Percentiles rank a stretch among this genome's conserved stretches.
These are phyloP conservation scores for Panicum miliaceum DNA, from an alignment of 176 grass and related monocot genomes.

Conservation along the genomic window DNA sequence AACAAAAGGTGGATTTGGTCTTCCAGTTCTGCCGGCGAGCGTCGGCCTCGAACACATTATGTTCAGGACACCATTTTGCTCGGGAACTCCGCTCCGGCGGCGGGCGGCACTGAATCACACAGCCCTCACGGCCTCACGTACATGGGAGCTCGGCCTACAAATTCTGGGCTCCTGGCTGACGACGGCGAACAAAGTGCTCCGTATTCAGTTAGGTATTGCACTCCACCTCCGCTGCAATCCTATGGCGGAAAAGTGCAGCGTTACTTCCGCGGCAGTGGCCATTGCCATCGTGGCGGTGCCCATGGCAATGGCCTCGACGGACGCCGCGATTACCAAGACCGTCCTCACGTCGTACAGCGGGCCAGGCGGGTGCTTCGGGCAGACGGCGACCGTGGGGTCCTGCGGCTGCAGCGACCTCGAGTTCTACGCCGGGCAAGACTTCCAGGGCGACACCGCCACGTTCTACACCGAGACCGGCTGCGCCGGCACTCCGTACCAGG, in stretches of 20 bases:
- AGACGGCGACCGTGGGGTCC: neutral
- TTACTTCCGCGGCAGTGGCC: neutral
- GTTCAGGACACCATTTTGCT: no score
- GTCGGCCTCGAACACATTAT: neutral
- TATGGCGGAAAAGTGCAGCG: neutral
- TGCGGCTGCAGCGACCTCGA: constrained; percentile 29
- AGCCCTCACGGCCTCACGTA: neutral
- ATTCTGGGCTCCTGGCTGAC: neutral
- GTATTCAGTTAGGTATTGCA: neutral
- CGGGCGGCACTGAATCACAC: neutral
- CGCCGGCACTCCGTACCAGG: constrained; percentile 25
- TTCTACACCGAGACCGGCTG: constrained; percentile 30
- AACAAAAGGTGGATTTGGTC: neutral
- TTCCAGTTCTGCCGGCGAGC: neutral
- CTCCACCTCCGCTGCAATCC: neutral
- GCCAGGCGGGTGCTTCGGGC: constrained; percentile 12
- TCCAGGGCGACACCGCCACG: constrained; percentile 28
- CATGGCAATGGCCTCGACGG: neutral
- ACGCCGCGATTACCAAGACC: neutral
- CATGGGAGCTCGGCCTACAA: neutral
- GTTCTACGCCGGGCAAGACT: constrained; percentile 28
- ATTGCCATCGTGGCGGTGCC: neutral
- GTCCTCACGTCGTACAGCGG: constrained; percentile 14
- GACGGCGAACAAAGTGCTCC: no score
- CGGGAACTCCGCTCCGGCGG: no score